Evolutionary conservation across 2,329 filamentous ascomycete genomes (phyloP), one percentile per base, ranked within the genome.

Genomic region (Pseudogymnoascus sp.): DNA sequence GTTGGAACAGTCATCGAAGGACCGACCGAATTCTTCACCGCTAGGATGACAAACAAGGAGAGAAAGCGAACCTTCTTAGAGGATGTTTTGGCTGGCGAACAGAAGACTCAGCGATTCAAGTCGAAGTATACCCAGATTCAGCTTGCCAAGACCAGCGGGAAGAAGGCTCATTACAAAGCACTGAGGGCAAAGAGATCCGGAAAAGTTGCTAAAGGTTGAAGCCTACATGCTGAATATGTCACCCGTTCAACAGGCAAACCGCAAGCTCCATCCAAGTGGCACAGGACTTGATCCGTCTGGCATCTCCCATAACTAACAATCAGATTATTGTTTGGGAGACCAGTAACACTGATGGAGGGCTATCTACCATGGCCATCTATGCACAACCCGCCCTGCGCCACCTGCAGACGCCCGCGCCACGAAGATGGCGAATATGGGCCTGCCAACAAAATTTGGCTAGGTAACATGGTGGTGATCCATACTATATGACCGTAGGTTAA

Each of bases 1-100:
- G 85, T 96, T 28, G 94, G 93, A 62, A 93, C 90, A 5, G 85
- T 99, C 63, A 83, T 97, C 61, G 88, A 95, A 70, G 92, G 92
- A 1, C 87, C 92, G 1, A 92, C 91, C 1, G 93, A 97, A 70
- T 96, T 87, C 76, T 91, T 87, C 78, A 92, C 83, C 70, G 83
- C 85, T 18, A 85, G 93, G 61, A 80, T 97, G 64, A 86, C 87
- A 61, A 93, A 92, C 74, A 95, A 90, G 75, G 90, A 97, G 68
- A 84, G 90, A 67, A 95, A 95, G 78, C 83, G 83, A 69, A 97
- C 89, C 0, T 86, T 99, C 61, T 84, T 94, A 1, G 90, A 96
- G 65, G 92, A 97, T 71, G 83, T 94, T 3, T 78, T 97, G 67
- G 83, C 86, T 22, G 77, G 81, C 43, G 87, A 91, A 73, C 78